phyloP scores from a whole-genome alignment of 1,139 yeast species.

The Geotrichum armillariae region DNA sequence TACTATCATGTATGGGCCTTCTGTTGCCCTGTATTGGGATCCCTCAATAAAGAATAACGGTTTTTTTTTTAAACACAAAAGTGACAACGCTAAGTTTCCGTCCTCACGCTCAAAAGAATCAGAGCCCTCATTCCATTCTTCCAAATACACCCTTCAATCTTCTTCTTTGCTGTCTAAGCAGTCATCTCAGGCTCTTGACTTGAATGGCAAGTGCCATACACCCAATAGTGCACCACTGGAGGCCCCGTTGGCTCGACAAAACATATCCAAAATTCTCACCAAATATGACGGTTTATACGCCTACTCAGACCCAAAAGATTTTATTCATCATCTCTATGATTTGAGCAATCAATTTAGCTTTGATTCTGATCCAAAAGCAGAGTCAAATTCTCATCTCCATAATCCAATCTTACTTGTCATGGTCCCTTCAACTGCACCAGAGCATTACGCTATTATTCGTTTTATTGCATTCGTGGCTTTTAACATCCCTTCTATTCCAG shows the following conservation, averaged over 20 bases:
- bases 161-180: not conserved
- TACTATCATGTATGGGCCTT: constrained; percentile 7
- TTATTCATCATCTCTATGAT: constrained; percentile 10
- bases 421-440: constrained; percentile 12
- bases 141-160: not conserved
- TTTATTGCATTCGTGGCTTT: constrained; percentile 17
- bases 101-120: not conserved
- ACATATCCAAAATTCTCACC: constrained; percentile 5
- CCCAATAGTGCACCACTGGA: not conserved
- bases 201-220: too few relatives aligned
- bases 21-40: constrained; percentile 21
- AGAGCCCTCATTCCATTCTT: not conserved
- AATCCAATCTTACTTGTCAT: constrained; percentile 8
- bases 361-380: not conserved
- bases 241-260: not conserved
- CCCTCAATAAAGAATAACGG: constrained; percentile 15
- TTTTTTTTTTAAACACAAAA: not conserved
- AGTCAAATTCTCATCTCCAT: not conserved
- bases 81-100: not conserved
- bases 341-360: constrained; percentile 1
- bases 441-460: constrained; percentile 18
- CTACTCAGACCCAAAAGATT: constrained; percentile 15
- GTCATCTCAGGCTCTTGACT: too few relatives aligned
- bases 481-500: constrained; percentile 16
- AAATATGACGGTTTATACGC: constrained; percentile 10